These are phyloP conservation scores for Aspergillus pseudoglaucus DNA, from an alignment of 2,329 filamentous ascomycete species.

Conservation along the genomic window DNA sequence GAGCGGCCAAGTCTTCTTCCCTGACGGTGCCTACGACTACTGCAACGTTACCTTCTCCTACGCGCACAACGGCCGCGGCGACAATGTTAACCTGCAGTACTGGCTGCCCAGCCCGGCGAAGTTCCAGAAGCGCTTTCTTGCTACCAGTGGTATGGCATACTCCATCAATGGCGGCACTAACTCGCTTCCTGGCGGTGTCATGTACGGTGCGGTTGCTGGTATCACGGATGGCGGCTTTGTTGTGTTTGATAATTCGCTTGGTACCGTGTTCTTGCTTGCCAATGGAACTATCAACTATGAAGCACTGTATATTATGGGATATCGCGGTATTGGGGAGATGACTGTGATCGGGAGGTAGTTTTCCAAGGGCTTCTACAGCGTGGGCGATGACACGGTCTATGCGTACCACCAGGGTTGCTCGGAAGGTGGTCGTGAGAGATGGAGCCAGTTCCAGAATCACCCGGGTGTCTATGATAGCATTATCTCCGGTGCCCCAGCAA, in stretches of 20 bases:
- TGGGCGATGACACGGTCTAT: conserved; percentile 13
- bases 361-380: conserved; percentile 32
- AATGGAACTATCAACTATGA: conserved; percentile 46
- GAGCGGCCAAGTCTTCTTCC: conserved; percentile 2
- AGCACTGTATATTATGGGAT: conserved; percentile 45
- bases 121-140: conserved; percentile 43
- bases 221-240: conserved; percentile 48
- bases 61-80: conserved; percentile 23
- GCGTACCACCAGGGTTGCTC: conserved; percentile 1
- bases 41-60: conserved; percentile 46
- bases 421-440: conserved; percentile 37
- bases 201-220: conserved; percentile 44
- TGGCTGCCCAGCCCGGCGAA: conserved; percentile 37
- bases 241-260: conserved; percentile 36
- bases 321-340: conserved; percentile 46
- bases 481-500: conserved; percentile 39
- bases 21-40: conserved; percentile 16
- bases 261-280: conserved; percentile 31
- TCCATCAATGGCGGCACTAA: conserved; percentile 30
- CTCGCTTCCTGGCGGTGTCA: conserved; percentile 35
- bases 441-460: conserved; percentile 3
- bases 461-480: conserved; percentile 34
- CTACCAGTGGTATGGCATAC: conserved; percentile 42
- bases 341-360: conserved; percentile 39
- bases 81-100: too few relatives aligned